These are phyloP conservation scores for Phytopythium aichiense DNA, from an alignment of 352 stramenopile genomes.

Conservation along the genomic window DNA sequence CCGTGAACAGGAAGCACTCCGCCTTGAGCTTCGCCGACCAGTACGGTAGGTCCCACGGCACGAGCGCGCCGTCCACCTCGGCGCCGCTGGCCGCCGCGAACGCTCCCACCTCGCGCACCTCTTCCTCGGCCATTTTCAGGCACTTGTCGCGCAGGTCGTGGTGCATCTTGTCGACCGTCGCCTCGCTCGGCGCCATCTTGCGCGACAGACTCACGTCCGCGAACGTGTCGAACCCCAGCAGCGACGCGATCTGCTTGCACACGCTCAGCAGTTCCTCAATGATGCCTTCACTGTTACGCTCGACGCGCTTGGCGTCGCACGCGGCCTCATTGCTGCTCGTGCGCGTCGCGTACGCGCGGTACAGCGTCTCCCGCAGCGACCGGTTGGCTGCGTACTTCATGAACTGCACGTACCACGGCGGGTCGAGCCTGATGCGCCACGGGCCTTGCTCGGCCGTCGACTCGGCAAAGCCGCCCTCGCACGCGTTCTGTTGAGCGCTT, in stretches of 20 bases:
- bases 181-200: slow-evolving; percentile 96
- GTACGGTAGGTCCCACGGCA: slow-evolving; percentile 94
- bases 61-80: slow-evolving; percentile 44
- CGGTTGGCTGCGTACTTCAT: slow-evolving; percentile 94
- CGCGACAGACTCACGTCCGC: slow-evolving; percentile 90
- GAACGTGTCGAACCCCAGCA: slow-evolving; percentile 94
- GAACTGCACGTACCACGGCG: slow-evolving; percentile 92
- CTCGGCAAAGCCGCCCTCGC: slow-evolving; percentile 46
- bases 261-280: slow-evolving; percentile 93
- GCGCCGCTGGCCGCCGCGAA: slow-evolving; percentile 83
- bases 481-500: slow-evolving; percentile 73
- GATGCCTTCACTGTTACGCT: slow-evolving; percentile 88
- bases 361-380: slow-evolving; percentile 90
- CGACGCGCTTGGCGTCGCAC: neutral
- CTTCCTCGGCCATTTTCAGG: slow-evolving; percentile 83
- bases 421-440: slow-evolving; percentile 95
- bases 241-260: slow-evolving; percentile 84
- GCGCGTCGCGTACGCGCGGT: slow-evolving; percentile 90
- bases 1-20: slow-evolving; percentile 92
- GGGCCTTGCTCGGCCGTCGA: slow-evolving; percentile 84
- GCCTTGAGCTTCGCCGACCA: slow-evolving; percentile 96
- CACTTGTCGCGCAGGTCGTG: slow-evolving; percentile 93
- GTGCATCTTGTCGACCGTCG: slow-evolving; percentile 91
- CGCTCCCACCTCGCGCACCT: slow-evolving; percentile 88
- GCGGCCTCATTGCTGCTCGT: slow-evolving; percentile 76